phyloP scores from a whole-genome alignment of 192 early-diverging fungal species.

The Rhizophagus sp. region DNA sequence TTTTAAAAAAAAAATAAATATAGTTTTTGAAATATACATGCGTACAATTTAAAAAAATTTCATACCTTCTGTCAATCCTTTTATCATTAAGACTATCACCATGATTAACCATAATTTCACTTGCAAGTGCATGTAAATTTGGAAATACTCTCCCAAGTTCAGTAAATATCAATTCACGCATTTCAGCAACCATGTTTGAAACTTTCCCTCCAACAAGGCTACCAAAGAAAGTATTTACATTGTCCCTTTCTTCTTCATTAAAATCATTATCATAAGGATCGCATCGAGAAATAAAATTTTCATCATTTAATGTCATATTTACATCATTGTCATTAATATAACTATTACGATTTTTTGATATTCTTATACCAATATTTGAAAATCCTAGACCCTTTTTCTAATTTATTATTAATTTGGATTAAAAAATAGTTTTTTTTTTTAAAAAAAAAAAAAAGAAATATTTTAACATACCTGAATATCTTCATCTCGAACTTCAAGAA shows the following conservation, averaged over 20 bases:
- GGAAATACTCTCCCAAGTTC: conserved; percentile 45
- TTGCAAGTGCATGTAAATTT: conserved; percentile 34
- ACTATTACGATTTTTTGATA: background rate
- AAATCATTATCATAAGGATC: conserved; percentile 35
- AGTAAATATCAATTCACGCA: conserved; percentile 42
- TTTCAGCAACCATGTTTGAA: conserved; percentile 41
- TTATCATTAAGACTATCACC: conserved; percentile 36
- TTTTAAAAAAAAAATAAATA: background rate
- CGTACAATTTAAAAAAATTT: background rate
- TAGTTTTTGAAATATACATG: background rate
- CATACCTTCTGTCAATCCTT: conserved; percentile 10
- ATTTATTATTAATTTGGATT: background rate
- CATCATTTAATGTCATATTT: conserved; percentile 15
- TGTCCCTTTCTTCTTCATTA: conserved; percentile 27
- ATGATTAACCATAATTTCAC: conserved; percentile 42
- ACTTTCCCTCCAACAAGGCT: conserved; percentile 35
- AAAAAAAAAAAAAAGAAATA: conserved; percentile 5
- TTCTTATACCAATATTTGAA: background rate
- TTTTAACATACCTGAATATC: conserved; percentile 33
- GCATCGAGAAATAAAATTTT: conserved; percentile 16
- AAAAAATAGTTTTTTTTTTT: background rate
- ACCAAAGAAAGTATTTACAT: conserved; percentile 24
- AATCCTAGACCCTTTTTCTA: background rate
- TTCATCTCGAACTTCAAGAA: conserved; percentile 37
- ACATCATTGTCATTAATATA: background rate